Conservation (phyloP, 2,329 filamentous ascomycete genomes). For the Teratosphaeria epicoccoides region DNA sequence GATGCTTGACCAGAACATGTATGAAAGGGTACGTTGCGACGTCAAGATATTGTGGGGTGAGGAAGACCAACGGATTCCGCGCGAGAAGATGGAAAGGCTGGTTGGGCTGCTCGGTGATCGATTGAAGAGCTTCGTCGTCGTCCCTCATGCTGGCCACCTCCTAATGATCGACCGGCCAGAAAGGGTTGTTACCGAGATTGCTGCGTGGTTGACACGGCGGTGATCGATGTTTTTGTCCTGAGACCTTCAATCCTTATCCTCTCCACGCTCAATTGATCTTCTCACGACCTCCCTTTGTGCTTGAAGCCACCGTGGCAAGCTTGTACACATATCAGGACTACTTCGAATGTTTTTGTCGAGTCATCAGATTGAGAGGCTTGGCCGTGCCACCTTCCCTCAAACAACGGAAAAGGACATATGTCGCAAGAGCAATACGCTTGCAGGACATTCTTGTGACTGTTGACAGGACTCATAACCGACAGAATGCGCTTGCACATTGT, state of each 20-base stretch:
- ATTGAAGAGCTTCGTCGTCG: slow-evolving; percentile 26
- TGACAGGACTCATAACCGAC: background rate
- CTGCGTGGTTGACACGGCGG: slow-evolving; percentile 21
- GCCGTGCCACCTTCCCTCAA: too few species aligned
- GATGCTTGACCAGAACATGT: slow-evolving; percentile 28
- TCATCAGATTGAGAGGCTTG: too few species aligned
- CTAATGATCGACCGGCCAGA: slow-evolving; percentile 35
- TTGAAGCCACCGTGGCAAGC: too few species aligned
- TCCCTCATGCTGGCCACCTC: slow-evolving; percentile 35
- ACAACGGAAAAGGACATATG: too few species aligned
- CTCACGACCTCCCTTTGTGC: too few species aligned
- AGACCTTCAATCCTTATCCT: too few species aligned
- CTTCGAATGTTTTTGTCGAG: too few species aligned
- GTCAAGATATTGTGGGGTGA: slow-evolving; percentile 37
- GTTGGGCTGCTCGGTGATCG: slow-evolving; percentile 20
- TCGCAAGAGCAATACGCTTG: background rate
- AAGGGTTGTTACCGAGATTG: slow-evolving; percentile 30
- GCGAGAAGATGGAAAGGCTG: slow-evolving; percentile 28
- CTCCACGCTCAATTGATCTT: too few species aligned
- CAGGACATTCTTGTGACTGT: too few species aligned
- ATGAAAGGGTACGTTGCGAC: slow-evolving; percentile 21
- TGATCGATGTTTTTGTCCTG: too few species aligned
- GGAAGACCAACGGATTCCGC: slow-evolving; percentile 36
- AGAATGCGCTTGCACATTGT: background rate
- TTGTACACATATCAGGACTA: too few species aligned